These are phyloP conservation scores for Solanum habrochaites DNA, from an alignment of 257 asterid genomes.

Conservation along the genomic window DNA sequence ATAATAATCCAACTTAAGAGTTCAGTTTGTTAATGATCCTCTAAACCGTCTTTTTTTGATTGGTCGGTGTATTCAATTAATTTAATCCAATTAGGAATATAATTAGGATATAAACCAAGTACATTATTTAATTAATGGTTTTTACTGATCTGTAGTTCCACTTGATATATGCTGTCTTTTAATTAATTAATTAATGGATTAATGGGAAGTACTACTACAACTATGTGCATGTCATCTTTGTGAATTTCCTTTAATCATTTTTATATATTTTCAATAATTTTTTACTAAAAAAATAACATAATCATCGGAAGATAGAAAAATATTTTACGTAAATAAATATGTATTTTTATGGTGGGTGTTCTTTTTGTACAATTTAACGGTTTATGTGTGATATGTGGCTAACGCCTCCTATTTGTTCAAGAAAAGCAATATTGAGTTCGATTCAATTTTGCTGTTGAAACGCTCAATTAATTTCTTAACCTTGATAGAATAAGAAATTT, in stretches of 20 bases:
- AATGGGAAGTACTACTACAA: neutral
- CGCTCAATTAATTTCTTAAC: no score
- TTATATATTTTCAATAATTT: no score
- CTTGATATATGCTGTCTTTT: neutral
- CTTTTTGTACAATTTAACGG: rapidly evolving
- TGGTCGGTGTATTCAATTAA: constrained; percentile 28
- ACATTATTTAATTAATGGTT: neutral
- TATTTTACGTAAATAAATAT: no score
- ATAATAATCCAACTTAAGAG: neutral
- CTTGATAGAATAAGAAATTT: neutral
- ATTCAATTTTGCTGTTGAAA: no score
- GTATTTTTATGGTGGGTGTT: no score
- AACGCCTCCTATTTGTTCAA: no score
- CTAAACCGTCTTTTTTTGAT: constrained; percentile 29
- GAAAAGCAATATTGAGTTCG: no score
- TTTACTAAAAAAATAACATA: no score
- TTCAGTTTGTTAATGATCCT: neutral
- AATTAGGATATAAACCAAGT: neutral
- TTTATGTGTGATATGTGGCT: no score
- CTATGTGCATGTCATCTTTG: neutral
- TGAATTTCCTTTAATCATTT: no score
- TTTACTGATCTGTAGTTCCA: neutral
- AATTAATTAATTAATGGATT: neutral
- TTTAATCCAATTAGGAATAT: neutral
- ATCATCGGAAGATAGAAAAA: no score